A percentile compares a stretch with the other conserved stretches of the same genome.
phyloP scores from a whole-genome alignment of 129 eudicot genomes.

The Lonicera japonica region DNA sequence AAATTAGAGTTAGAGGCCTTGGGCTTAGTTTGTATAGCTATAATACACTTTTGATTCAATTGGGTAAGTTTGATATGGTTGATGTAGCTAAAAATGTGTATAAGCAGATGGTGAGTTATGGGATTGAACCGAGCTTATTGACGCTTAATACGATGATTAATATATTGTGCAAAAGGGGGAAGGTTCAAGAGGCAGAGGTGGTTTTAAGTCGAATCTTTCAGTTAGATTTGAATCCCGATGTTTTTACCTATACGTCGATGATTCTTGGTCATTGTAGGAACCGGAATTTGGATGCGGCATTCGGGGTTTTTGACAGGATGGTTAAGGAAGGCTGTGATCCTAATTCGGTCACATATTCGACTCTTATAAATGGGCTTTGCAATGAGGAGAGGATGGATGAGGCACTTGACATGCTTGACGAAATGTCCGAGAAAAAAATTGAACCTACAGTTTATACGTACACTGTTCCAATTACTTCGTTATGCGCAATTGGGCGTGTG shows the following conservation, averaged over 20 bases:
- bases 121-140: conserved; percentile 58
- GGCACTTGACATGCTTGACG: conserved; percentile 62
- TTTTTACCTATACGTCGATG: conserved; percentile 57
- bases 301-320: conserved; percentile 61
- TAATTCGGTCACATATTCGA: conserved; percentile 55
- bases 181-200: conserved; percentile 55
- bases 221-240: conserved; percentile 65
- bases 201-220: conserved; percentile 35
- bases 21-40: conserved; percentile 49
- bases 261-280: conserved; percentile 85
- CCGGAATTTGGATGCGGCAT: conserved; percentile 49
- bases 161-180: conserved; percentile 77
- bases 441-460: conserved; percentile 67
- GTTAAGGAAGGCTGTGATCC: conserved; percentile 65
- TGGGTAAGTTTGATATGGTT: conserved; percentile 72
- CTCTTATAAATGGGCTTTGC: conserved; percentile 77
- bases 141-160: conserved; percentile 76
- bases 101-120: conserved; percentile 33
- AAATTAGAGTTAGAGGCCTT: conserved; percentile 42
- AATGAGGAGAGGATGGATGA: conserved; percentile 56
- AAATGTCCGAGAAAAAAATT: conserved; percentile 66
- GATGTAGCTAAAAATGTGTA: conserved; percentile 47
- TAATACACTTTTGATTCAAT: conserved; percentile 66
- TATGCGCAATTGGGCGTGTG: conserved; percentile 53
- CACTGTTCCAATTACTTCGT: conserved; percentile 55